Evolutionary conservation across 805 yeast genomes (phyloP).

Genomic region (Pichia ethanolica): DNA sequence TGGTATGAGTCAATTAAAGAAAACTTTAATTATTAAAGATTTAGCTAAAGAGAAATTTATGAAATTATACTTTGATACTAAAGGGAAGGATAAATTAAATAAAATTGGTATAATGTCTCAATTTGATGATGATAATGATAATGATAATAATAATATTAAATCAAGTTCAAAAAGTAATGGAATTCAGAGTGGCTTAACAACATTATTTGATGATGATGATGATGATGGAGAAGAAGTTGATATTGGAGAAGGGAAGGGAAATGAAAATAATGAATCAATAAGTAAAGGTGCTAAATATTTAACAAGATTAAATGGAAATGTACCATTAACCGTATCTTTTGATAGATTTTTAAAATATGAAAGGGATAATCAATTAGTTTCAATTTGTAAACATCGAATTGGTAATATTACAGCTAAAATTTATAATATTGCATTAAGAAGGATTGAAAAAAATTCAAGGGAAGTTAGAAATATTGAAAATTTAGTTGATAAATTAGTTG

Average conservation of each 20-base stretch:
- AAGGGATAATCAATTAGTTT: constrained; percentile 56
- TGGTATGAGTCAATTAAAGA: constrained; percentile 37
- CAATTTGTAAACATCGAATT: constrained; percentile 56
- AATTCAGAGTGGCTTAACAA: not conserved
- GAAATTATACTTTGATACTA: constrained; percentile 1
- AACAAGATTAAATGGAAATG: constrained; percentile 39
- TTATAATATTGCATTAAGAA: constrained; percentile 48
- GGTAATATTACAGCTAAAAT: constrained; percentile 64
- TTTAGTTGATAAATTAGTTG: constrained; percentile 20
- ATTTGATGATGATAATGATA: not conserved
- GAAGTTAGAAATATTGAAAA: constrained; percentile 15
- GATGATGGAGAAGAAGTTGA: constrained; percentile 4
- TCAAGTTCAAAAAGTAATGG: no score
- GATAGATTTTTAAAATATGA: constrained; percentile 59
- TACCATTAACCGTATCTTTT: constrained; percentile 55
- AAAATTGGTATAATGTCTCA: constrained; percentile 13
- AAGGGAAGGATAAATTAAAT: constrained; percentile 10
- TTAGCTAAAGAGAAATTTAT: constrained; percentile 34
- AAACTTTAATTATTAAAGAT: constrained; percentile 55
- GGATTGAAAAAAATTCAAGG: constrained; percentile 48
- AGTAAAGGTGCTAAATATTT: constrained; percentile 6
- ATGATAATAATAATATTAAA: no score
- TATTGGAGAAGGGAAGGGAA: constrained; percentile 3
- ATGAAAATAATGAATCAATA: not conserved
- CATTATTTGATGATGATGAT: constrained; percentile 6